These are phyloP conservation scores for Schwanniomyces occidentalis DNA, from an alignment of 805 yeast genomes.

Conservation along the genomic window DNA sequence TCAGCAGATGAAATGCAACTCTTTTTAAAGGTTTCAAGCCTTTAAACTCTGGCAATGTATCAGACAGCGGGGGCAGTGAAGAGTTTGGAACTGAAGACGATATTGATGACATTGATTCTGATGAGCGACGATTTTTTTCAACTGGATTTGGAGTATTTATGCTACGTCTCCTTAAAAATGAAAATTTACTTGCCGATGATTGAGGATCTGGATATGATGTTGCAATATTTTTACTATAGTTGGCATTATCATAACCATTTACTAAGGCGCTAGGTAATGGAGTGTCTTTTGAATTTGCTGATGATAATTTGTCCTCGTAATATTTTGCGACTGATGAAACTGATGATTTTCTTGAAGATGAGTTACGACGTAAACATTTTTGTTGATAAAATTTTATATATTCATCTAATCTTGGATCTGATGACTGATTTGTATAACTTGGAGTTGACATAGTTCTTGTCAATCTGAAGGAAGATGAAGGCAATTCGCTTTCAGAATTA, in stretches of 20 bases:
- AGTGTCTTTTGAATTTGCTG: conserved; percentile 8
- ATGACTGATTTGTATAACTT: neutral
- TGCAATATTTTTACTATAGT: conserved; percentile 7
- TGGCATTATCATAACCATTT: conserved; percentile 15
- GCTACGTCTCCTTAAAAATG: conserved; percentile 30
- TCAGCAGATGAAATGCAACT: conserved; percentile 44
- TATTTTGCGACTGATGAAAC: conserved; percentile 2
- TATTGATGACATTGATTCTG: conserved; percentile 1
- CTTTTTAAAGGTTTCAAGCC: conserved; percentile 38
- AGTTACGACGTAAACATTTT: conserved; percentile 17
- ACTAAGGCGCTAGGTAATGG: conserved; percentile 20
- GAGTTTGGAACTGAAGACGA: conserved; percentile 4
- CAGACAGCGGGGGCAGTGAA: conserved; percentile 3
- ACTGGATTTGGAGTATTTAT: conserved; percentile 5
- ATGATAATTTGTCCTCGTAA: conserved; percentile 1
- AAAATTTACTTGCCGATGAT: conserved; percentile 13
- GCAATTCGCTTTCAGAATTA: no score
- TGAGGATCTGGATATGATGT: no score
- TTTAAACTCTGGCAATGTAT: conserved; percentile 25
- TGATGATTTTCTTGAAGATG: conserved; percentile 13
- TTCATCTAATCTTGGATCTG: conserved; percentile 37
- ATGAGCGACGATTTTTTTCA: conserved; percentile 5
- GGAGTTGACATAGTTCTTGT: conserved; percentile 15
- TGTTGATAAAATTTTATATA: conserved; percentile 38
- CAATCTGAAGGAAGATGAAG: conserved; percentile 8